These are phyloP conservation scores for Crithidia brevicula DNA, from an alignment of 208 protist species.

Conservation along the genomic window DNA sequence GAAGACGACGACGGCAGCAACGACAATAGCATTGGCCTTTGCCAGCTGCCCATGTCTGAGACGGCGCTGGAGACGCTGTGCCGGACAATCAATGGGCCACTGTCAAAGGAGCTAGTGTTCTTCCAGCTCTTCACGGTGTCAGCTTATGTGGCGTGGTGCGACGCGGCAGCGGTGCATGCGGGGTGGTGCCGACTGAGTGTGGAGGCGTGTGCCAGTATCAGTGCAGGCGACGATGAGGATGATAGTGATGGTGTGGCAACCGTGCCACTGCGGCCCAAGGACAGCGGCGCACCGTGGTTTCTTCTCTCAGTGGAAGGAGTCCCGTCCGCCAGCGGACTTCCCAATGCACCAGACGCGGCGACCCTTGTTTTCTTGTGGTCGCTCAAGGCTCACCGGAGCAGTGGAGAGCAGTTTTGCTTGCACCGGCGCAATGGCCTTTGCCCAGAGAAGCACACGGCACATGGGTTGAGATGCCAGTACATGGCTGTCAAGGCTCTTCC, in stretches of 20 bases:
- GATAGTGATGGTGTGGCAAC: neutral
- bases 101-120: constrained; percentile 13
- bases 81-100: neutral
- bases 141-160: constrained; percentile 25
- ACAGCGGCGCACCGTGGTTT: constrained; percentile 14
- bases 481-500: no score
- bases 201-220: constrained; percentile 20
- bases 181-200: constrained; percentile 12
- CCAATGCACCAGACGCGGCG: neutral
- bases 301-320: constrained; percentile 5
- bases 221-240: neutral
- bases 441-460: no score
- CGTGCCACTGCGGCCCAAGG: neutral
- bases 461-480: no score
- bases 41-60: constrained; percentile 11
- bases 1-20: no score
- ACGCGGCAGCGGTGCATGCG: constrained; percentile 17
- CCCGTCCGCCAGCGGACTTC: neutral
- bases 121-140: constrained; percentile 19
- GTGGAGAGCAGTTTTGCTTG: no score
- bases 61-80: constrained; percentile 1
- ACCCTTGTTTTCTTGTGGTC: constrained; percentile 10
- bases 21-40: no score
- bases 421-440: no score
- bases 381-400: no score